phyloP scores from a whole-genome alignment of 768 basidiomycete genomes.

The Russula olivacea region DNA sequence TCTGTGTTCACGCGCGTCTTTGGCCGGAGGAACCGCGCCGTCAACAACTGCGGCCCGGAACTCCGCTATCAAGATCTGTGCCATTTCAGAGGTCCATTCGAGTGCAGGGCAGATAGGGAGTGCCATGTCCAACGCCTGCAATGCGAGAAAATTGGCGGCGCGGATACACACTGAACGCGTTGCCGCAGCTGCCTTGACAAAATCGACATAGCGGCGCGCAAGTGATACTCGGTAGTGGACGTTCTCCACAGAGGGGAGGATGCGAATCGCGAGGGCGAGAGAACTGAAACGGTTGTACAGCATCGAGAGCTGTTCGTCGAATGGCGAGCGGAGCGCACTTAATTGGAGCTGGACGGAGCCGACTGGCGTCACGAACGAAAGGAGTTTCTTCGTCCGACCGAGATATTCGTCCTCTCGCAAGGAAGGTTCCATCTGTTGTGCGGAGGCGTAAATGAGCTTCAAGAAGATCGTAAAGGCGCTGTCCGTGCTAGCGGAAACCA shows the following conservation, averaged over 20 bases:
- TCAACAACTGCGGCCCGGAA: conserved; percentile 31
- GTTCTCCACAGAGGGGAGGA: conserved; percentile 49
- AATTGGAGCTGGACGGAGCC: conserved; percentile 65
- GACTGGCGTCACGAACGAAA: conserved; percentile 68
- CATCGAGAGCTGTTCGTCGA: conserved; percentile 56
- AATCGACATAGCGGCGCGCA: conserved; percentile 61
- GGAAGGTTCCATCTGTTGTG: conserved; percentile 33
- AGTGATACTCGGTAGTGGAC: conserved; percentile 52
- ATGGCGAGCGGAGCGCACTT: conserved; percentile 46
- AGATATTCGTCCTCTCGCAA: conserved; percentile 31
- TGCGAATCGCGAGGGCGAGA: conserved; percentile 60
- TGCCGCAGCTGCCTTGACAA: conserved; percentile 55
- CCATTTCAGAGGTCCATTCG: conserved; percentile 62
- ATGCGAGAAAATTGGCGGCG: conserved; percentile 64
- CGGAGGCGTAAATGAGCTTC: conserved; percentile 70
- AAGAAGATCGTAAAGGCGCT: conserved; percentile 75
- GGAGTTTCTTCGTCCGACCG: conserved; percentile 54
- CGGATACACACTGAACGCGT: conserved; percentile 70
- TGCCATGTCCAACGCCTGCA: conserved; percentile 50
- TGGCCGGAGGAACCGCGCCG: background rate
- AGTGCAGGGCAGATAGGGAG: conserved; percentile 48
- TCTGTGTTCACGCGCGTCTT: conserved; percentile 11
- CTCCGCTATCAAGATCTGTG: conserved; percentile 49
- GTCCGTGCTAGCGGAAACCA: conserved; percentile 48
- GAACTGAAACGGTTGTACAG: conserved; percentile 79